These are phyloP conservation scores for Cynara cardunculus DNA, from an alignment of 129 eudicot genomes.

Conservation along the genomic window DNA sequence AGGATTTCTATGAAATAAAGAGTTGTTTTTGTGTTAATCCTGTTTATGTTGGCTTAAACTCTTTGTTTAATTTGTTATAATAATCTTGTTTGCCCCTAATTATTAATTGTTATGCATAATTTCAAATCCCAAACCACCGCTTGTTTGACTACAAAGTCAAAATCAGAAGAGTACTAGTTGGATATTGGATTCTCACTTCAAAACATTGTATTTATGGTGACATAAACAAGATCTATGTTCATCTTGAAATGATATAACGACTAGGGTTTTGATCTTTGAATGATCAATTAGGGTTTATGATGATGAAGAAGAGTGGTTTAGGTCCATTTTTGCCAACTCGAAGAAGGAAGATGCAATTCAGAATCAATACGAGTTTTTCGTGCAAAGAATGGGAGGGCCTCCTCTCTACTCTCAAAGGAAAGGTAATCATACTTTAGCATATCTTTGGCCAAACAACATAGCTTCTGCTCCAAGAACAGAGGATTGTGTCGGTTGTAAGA, in stretches of 20 bases:
- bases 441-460: too few species aligned
- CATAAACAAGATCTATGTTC: background rate
- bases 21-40: background rate
- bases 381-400: conserved; percentile 99
- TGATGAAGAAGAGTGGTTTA: conserved; percentile 93
- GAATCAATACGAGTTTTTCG: conserved; percentile 95
- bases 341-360: conserved; percentile 91
- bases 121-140: background rate
- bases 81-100: background rate
- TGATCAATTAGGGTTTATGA: conserved; percentile 67
- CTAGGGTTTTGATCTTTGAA: background rate
- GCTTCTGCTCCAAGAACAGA: too few species aligned
- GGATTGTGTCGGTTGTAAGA: too few species aligned
- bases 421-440: conserved; percentile 39
- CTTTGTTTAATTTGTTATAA: background rate
- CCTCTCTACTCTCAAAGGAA: conserved; percentile 81
- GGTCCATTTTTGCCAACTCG: conserved; percentile 83
- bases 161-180: background rate
- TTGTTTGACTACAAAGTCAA: background rate
- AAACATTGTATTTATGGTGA: too few species aligned
- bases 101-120: background rate
- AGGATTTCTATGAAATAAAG: background rate
- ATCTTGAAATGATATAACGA: conserved; percentile 1
- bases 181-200: background rate
- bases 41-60: background rate